Evolutionary conservation across 2,329 filamentous ascomycete species (phyloP).

Genomic region (Aureobasidium mangrovei): DNA sequence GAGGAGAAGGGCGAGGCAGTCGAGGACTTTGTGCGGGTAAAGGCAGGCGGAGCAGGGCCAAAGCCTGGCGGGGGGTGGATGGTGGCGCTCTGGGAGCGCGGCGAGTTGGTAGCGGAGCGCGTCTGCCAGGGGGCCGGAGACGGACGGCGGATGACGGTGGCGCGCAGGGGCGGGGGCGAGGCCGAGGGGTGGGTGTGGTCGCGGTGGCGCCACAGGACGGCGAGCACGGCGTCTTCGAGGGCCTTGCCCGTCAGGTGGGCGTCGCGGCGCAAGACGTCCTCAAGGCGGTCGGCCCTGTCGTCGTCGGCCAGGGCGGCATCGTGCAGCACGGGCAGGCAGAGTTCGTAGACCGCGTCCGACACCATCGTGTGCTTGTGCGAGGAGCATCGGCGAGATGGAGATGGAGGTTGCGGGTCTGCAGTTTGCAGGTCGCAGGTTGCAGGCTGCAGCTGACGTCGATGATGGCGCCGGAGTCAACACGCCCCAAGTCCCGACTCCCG

Average conservation of each 20-base stretch:
- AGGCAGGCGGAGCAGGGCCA: conserved; percentile 59
- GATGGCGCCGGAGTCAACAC: background rate
- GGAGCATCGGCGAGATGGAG: background rate
- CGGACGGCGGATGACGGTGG: conserved; percentile 79
- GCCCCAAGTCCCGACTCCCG: background rate
- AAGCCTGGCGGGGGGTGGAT: conserved; percentile 81
- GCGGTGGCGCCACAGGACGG: conserved; percentile 80
- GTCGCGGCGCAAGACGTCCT: conserved; percentile 73
- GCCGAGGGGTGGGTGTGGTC: conserved; percentile 50
- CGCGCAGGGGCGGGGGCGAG: conserved; percentile 76
- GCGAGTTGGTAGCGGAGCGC: conserved; percentile 71
- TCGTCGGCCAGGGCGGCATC: conserved; percentile 79
- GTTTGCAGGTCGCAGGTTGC: too few species aligned
- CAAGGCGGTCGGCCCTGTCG: conserved; percentile 86
- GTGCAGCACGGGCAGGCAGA: conserved; percentile 81
- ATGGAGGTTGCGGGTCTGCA: background rate
- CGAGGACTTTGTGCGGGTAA: conserved; percentile 66
- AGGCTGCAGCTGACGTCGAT: background rate
- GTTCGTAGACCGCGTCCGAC: conserved; percentile 84
- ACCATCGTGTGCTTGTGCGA: conserved; percentile 54
- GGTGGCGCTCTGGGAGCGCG: conserved; percentile 64
- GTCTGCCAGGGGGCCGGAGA: conserved; percentile 92
- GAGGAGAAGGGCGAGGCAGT: conserved; percentile 87
- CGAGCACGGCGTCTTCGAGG: conserved; percentile 82
- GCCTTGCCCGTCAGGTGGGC: conserved; percentile 58